phyloP scores from a whole-genome alignment of 1,284 basidiomycete genomes.

The Moesziomyces parantarcticus region DNA sequence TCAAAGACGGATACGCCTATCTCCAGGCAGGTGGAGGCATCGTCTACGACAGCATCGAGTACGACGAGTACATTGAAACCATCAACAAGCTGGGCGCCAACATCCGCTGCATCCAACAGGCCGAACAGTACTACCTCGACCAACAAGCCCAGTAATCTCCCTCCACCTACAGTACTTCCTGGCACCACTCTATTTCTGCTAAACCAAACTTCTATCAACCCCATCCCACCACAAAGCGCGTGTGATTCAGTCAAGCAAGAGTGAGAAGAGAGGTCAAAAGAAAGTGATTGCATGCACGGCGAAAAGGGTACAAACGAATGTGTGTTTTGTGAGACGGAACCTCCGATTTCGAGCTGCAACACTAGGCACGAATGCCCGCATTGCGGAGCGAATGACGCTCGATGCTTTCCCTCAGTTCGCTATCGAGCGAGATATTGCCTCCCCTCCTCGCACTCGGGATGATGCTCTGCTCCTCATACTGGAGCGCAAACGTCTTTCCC shows the following conservation, averaged over 20 bases:
- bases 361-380: background rate
- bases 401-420: conserved; percentile 12
- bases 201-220: too few species aligned
- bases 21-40: conserved; percentile 94
- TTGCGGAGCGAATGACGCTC: conserved; percentile 19
- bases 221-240: too few species aligned
- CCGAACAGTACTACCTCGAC: conserved; percentile 72
- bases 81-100: conserved; percentile 94
- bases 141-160: conserved; percentile 7
- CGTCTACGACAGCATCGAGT: conserved; percentile 95
- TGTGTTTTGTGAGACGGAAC: too few species aligned
- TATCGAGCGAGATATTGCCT: background rate
- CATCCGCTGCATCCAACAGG: conserved; percentile 82
- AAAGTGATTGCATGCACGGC: too few species aligned
- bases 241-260: too few species aligned
- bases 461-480: conserved; percentile 24
- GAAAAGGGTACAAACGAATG: too few species aligned
- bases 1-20: conserved; percentile 92
- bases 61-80: conserved; percentile 95
- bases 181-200: too few species aligned
- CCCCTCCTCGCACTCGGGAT: conserved; percentile 8
- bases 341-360: too few species aligned
- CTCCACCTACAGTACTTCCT: background rate
- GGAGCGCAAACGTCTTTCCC: background rate
- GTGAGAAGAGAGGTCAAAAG: too few species aligned